Evolutionary conservation across 1,284 basidiomycete species (phyloP), one percentile per base, ranked within the genome.

Genomic region (Tranzscheliella williamsii): DNA sequence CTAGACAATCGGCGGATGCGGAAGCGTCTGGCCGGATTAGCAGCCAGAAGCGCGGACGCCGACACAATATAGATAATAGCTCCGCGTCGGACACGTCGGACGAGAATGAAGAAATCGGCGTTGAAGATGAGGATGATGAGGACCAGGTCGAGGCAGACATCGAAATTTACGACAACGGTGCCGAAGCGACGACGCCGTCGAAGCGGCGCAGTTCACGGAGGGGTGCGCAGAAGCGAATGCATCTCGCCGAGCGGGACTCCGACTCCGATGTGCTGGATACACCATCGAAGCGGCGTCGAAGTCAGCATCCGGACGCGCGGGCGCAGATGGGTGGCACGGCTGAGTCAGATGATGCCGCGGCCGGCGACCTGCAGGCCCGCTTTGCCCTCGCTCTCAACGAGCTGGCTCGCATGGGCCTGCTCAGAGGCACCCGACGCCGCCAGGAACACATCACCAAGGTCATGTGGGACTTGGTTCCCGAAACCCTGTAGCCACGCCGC

Each of bases 371-470:
- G 12, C 73, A 72, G 31, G 49, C 53, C 24, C 60, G 73, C 8
- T 75, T 75, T 32, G 63, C 67, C 8, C 47, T 73, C 1, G 70
- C 70, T 4, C 46, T 75, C 40, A 67, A 72, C 46, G 61, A 74
- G 35, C 44, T 75, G 5, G 72, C 70, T 1, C 38, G 57, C 20
- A 67, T 75, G 64, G 73, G 73, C 18, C 57, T 75, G 39, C 43
- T 75, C 5, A 51, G 60, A 4, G 60, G 65, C 12, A 72, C 73
- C 2, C 24, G 64, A 22, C 41, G 73, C 11, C 56, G 68, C 21
- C 41, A 51, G n/a, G 73, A 75, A 35, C 73, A 75, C 32, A 55
- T 73, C 20, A 54, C 47, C 12, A 74, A 71, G 36, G 55, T 61
- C 23, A 61, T 74, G 42, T 73, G 66, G 63, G 73, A 75, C 37